A percentile compares a stretch with the other conserved stretches of the same genome.
Evolutionary conservation across 306 rosid genomes (phyloP).

Genomic region (Albizia julibrissin): DNA sequence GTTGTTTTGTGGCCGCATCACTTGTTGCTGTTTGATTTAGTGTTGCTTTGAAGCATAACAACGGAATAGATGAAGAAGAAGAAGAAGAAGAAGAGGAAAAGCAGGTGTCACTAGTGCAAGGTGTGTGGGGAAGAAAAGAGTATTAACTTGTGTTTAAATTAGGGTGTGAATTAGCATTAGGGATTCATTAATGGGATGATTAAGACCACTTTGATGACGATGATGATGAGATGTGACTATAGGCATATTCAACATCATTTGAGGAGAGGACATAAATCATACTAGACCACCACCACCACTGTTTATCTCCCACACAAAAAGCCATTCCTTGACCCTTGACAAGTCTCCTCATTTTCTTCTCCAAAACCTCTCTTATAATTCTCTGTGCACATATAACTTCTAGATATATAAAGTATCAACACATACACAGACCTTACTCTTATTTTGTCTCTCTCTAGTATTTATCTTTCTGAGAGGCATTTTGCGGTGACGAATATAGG

Average conservation of each 20-base stretch:
- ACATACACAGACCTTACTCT: background rate
- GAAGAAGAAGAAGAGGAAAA: slow-evolving; percentile 14
- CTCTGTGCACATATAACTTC: background rate
- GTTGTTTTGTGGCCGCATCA: background rate
- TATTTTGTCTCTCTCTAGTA: background rate
- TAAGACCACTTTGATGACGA: slow-evolving; percentile 37
- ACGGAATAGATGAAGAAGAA: background rate
- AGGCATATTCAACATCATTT: slow-evolving; percentile 72
- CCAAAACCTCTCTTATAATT: background rate
- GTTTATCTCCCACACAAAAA: slow-evolving; percentile 62
- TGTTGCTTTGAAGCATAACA: slow-evolving; percentile 35
- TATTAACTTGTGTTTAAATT: background rate
- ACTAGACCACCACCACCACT: slow-evolving; percentile 55
- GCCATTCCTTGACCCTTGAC: slow-evolving; percentile 47
- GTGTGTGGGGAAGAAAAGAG: slow-evolving; percentile 47
- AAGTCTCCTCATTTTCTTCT: slow-evolving; percentile 50
- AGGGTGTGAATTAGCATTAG: slow-evolving; percentile 17
- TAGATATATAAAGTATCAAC: background rate
- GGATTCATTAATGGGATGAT: slow-evolving; percentile 39
- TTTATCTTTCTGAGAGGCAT: slow-evolving; percentile 11
- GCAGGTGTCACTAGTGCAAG: slow-evolving; percentile 31
- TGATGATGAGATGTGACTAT: slow-evolving; percentile 58
- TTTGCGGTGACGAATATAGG: background rate
- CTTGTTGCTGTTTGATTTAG: background rate
- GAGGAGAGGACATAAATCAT: slow-evolving; percentile 37